Percentiles rank a stretch among this genome's conserved stretches.
Conservation (phyloP, 2,329 filamentous ascomycete species). For the Aspergillus sp. region DNA sequence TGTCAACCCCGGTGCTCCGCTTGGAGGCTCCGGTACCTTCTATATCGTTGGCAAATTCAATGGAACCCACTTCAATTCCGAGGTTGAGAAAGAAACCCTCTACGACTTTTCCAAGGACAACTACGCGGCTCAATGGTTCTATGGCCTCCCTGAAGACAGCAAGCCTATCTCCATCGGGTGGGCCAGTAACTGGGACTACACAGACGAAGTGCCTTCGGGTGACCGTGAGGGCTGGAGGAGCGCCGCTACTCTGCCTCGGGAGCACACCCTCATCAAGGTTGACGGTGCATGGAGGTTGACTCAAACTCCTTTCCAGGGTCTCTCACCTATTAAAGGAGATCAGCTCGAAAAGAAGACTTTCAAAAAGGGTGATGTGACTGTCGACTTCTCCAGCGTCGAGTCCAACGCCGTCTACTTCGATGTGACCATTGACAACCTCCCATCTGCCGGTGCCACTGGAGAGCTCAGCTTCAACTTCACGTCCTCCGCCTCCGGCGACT, state of each 20-base stretch:
- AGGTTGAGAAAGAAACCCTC: constrained; percentile 15
- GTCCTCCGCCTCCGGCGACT: constrained; percentile 45
- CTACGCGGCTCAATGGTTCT: constrained; percentile 51
- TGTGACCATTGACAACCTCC: constrained; percentile 45
- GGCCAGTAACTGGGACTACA: constrained; percentile 57
- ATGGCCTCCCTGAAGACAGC: constrained; percentile 34
- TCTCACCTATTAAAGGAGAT: constrained; percentile 38
- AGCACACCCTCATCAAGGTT: constrained; percentile 47
- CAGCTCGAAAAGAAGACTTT: constrained; percentile 12
- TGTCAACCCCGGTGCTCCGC: constrained; percentile 31
- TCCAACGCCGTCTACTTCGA: constrained; percentile 51
- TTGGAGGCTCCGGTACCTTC: constrained; percentile 45
- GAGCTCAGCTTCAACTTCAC: constrained; percentile 49
- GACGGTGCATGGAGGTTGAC: constrained; percentile 48
- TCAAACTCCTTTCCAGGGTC: constrained; percentile 45
- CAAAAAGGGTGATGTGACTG: constrained; percentile 41
- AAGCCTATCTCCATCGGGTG: constrained; percentile 48
- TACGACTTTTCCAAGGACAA: constrained; percentile 28
- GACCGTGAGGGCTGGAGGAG: constrained; percentile 49
- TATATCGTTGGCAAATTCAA: constrained; percentile 32
- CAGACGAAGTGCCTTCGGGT: constrained; percentile 45
- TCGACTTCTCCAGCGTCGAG: constrained; percentile 46
- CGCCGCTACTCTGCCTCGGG: constrained; percentile 47
- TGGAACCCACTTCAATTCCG: constrained; percentile 49
- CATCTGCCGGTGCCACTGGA: constrained; percentile 23